Percentiles rank a stretch among this genome's conserved stretches.
Conservation (phyloP, 768 basidiomycete genomes). For the Megacollybia marginata region DNA sequence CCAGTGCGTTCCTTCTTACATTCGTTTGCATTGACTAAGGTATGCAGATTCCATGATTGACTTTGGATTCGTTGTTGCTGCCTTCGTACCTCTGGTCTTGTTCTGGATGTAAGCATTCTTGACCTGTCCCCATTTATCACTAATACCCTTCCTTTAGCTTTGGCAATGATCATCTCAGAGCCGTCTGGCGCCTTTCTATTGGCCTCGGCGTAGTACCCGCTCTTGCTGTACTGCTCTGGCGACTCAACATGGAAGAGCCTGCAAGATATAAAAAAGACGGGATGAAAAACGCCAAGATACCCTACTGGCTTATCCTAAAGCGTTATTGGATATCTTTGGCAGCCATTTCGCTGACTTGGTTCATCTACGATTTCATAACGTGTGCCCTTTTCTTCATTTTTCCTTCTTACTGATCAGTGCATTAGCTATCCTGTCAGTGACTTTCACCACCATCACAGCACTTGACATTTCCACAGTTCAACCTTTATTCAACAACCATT, state of each 20-base stretch:
- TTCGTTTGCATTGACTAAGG: neutral
- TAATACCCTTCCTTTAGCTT: conserved; percentile 36
- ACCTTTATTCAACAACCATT: conserved; percentile 74
- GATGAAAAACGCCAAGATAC: conserved; percentile 69
- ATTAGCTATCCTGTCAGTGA: conserved; percentile 55
- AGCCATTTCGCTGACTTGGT: conserved; percentile 79
- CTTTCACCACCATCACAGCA: neutral
- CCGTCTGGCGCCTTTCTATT: conserved; percentile 82
- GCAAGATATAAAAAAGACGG: conserved; percentile 65
- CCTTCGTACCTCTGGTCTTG: conserved; percentile 79
- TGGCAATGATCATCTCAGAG: conserved; percentile 70
- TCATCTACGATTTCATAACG: conserved; percentile 78
- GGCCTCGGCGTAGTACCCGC: conserved; percentile 83
- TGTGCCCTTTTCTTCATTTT: conserved; percentile 24
- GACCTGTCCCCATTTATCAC: neutral
- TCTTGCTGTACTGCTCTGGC: conserved; percentile 77
- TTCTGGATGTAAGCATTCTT: conserved; percentile 71
- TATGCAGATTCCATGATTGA: conserved; percentile 76
- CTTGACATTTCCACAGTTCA: conserved; percentile 43
- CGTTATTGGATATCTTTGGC: conserved; percentile 73
- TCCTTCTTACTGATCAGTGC: neutral
- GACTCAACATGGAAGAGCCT: conserved; percentile 78
- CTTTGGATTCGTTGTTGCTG: conserved; percentile 68
- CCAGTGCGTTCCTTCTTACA: conserved; percentile 46
- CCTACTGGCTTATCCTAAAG: conserved; percentile 68